Evolutionary conservation across 139 green algal genomes (phyloP).

Genomic region (Choricystis sp.): DNA sequence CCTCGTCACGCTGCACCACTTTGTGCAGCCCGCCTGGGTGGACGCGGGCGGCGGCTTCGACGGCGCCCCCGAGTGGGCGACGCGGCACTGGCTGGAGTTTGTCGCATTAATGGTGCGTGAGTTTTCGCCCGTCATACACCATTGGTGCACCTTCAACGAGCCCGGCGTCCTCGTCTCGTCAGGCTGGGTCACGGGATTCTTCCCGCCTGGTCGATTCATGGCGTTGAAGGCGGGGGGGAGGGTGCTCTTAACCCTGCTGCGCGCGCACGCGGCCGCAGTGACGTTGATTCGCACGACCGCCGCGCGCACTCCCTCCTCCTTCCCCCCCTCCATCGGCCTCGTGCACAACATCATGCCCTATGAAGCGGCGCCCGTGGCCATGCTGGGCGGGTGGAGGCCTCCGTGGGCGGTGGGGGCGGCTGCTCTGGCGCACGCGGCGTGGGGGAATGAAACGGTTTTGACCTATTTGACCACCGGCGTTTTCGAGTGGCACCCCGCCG

Average conservation of each 20-base stretch:
- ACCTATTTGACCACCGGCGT: slow-evolving; percentile 28
- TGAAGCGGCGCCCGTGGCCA: slow-evolving; percentile 14
- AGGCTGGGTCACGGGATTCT: slow-evolving; percentile 45
- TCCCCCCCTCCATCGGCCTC: slow-evolving; percentile 16
- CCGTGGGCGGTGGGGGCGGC: neutral
- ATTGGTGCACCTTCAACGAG: slow-evolving; percentile 83
- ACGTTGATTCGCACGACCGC: slow-evolving; percentile 1
- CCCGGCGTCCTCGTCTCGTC: slow-evolving; percentile 41
- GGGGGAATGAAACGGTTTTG: slow-evolving; percentile 30
- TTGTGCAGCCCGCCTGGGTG: slow-evolving; percentile 70
- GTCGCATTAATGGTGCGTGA: slow-evolving; percentile 6
- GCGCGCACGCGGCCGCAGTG: slow-evolving; percentile 40
- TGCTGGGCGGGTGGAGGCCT: neutral
- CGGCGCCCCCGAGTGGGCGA: slow-evolving; percentile 42
- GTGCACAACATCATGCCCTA: slow-evolving; percentile 44
- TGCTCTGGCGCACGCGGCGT: slow-evolving; percentile 16
- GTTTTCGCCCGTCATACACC: slow-evolving; percentile 37
- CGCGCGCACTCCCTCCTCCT: neutral
- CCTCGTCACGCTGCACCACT: slow-evolving; percentile 71
- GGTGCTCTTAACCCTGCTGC: slow-evolving; percentile 24
- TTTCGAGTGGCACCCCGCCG: slow-evolving; percentile 19
- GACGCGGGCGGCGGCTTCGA: slow-evolving; percentile 53
- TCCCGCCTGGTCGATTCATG: slow-evolving; percentile 39
- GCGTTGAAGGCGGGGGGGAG: slow-evolving; percentile 15
- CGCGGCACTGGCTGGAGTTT: slow-evolving; percentile 55